Conservation (phyloP, 2,329 filamentous ascomycete species). For the Diaporthe vaccinii region DNA sequence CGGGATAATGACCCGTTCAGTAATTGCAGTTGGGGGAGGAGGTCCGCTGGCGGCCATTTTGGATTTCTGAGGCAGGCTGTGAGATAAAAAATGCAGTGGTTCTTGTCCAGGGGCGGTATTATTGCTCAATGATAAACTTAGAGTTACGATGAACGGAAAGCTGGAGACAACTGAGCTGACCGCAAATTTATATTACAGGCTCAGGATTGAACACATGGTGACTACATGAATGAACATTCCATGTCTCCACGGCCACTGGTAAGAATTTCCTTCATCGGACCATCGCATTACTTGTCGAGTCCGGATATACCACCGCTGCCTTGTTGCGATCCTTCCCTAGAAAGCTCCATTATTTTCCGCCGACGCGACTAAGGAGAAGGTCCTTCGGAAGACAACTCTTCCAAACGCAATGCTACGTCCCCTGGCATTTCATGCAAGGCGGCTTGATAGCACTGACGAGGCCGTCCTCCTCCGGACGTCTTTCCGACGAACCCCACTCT, state of each 20-base stretch:
- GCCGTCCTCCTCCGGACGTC: neutral
- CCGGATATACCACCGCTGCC: conserved; percentile 7
- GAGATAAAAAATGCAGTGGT: neutral
- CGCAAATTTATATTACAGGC: conserved; percentile 1
- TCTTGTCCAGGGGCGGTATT: neutral
- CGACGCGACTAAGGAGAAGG: neutral
- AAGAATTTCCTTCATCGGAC: neutral
- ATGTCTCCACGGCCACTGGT: neutral
- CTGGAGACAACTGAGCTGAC: neutral
- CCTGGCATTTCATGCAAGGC: neutral
- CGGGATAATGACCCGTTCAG: conserved; percentile 43
- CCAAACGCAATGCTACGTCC: neutral
- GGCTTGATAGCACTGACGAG: neutral
- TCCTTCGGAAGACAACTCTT: neutral
- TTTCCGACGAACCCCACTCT: conserved; percentile 6
- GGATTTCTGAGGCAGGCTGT: neutral
- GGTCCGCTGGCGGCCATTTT: conserved; percentile 28
- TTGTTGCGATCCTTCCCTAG: neutral
- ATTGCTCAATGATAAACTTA: neutral
- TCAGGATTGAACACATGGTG: no score
- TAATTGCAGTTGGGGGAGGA: conserved; percentile 28
- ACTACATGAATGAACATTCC: neutral
- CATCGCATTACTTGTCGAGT: conserved; percentile 16
- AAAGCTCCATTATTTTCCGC: neutral
- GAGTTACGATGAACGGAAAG: neutral